Conservation (phyloP, 2,329 filamentous ascomycete genomes). For the Claviceps spartinae region DNA sequence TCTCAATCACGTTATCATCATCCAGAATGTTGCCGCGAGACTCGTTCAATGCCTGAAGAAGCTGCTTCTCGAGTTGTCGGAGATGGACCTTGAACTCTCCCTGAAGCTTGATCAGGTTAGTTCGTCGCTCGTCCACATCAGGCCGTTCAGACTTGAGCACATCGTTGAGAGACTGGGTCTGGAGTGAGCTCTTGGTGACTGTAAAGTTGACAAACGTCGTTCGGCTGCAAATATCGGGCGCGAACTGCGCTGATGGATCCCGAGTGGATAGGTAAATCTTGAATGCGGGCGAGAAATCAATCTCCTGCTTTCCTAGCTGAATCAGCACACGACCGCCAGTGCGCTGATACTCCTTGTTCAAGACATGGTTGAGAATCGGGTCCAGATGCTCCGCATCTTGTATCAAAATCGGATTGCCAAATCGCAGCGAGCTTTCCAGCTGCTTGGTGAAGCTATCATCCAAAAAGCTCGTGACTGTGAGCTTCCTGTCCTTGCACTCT, state of each 20-base stretch:
- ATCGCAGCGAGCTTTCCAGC: constrained; percentile 88
- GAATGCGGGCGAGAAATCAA: constrained; percentile 96
- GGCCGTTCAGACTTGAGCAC: constrained; percentile 95
- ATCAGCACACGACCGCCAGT: constrained; percentile 96
- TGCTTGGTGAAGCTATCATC: constrained; percentile 98
- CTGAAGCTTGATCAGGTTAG: constrained; percentile 96
- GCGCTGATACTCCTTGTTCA: constrained; percentile 99
- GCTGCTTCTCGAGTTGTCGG: constrained; percentile 82
- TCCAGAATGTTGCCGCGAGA: constrained; percentile 96
- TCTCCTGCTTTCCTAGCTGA: constrained; percentile 95
- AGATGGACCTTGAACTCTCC: constrained; percentile 99
- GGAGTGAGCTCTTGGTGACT: constrained; percentile 94
- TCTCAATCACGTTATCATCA: constrained; percentile 96
- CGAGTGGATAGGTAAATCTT: constrained; percentile 88
- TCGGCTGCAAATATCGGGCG: constrained; percentile 92
- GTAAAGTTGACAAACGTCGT: constrained; percentile 99
- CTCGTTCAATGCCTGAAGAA: constrained; percentile 91
- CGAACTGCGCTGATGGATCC: constrained; percentile 89
- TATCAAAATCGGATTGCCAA: constrained; percentile 96
- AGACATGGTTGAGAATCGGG: constrained; percentile 91
- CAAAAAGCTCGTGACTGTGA: constrained; percentile 95
- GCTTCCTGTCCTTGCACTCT: constrained; percentile 81
- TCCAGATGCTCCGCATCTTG: constrained; percentile 96
- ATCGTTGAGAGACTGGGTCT: constrained; percentile 94
- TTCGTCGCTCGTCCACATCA: constrained; percentile 89